Percentiles rank a stretch among this genome's conserved stretches.
phyloP scores from a whole-genome alignment of 176 grass and related monocot species.

The Typha latifolia region DNA sequence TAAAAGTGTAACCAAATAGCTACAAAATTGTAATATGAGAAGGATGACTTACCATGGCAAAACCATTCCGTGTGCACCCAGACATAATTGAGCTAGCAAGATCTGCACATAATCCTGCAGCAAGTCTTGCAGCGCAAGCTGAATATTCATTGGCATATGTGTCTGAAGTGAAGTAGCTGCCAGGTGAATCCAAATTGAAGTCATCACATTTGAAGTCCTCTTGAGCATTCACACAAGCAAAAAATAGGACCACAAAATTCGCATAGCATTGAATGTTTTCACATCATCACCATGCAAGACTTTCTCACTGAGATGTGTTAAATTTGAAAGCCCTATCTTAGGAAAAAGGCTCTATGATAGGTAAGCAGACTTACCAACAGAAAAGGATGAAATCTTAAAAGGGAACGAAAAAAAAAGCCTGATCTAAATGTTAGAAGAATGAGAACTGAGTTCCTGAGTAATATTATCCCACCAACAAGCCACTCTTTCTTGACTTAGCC shows the following conservation, averaged over 20 bases:
- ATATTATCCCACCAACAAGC: no score
- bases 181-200: slow-evolving; percentile 21
- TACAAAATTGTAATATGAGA: not conserved
- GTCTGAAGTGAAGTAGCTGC: slow-evolving; percentile 95
- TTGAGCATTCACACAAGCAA: slow-evolving; percentile 1
- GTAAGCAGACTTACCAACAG: no score
- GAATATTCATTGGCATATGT: slow-evolving; percentile 91
- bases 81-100: slow-evolving; percentile 73
- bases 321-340: no score
- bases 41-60: slow-evolving; percentile 73
- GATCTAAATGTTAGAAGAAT: no score
- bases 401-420: no score
- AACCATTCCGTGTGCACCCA: slow-evolving; percentile 60
- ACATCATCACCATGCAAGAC: no score
- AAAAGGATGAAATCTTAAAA: no score
- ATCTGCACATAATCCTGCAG: slow-evolving; percentile 92
- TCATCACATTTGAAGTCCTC: slow-evolving; percentile 21
- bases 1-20: not conserved
- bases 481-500: no score
- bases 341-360: no score
- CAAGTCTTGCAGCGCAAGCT: slow-evolving; percentile 83
- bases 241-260: not conserved
- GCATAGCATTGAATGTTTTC: no score
- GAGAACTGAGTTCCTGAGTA: no score
- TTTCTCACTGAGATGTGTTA: no score